Percentiles rank a stretch among this genome's conserved stretches.
These are phyloP conservation scores for Fusarium sp. DNA, from an alignment of 2,329 filamentous ascomycete genomes.

Conservation along the genomic window DNA sequence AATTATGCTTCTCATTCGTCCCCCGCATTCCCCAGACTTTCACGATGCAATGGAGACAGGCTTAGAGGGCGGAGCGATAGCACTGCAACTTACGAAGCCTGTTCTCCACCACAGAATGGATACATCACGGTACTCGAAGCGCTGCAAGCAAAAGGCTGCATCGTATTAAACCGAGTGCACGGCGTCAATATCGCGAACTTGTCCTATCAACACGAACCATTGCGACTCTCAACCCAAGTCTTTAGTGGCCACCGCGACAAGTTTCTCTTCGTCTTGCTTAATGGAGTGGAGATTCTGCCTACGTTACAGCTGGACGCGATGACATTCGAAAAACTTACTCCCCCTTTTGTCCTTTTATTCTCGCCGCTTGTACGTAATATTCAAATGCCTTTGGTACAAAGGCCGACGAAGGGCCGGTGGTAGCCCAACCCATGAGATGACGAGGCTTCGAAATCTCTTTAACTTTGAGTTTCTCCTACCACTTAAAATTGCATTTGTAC, in stretches of 20 bases:
- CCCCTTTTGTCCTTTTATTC: background rate
- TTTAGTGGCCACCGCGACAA: conserved; percentile 7
- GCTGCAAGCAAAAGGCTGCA: conserved; percentile 3
- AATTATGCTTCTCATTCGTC: conserved; percentile 19
- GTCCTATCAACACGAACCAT: conserved; percentile 15
- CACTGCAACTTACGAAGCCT: background rate
- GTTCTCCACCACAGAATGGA: conserved; percentile 30
- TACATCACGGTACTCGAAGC: background rate
- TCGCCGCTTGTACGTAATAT: conserved; percentile 38
- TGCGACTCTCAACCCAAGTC: background rate
- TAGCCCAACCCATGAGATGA: conserved; percentile 3
- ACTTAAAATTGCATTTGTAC: conserved; percentile 14
- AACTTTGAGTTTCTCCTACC: conserved; percentile 17
- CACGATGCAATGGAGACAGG: conserved; percentile 14
- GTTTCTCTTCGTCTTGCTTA: background rate
- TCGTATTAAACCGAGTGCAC: conserved; percentile 15
- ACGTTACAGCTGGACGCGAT: conserved; percentile 19
- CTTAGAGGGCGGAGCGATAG: conserved; percentile 19
- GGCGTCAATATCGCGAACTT: conserved; percentile 4
- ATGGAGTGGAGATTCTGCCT: conserved; percentile 22
- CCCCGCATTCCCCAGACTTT: conserved; percentile 42
- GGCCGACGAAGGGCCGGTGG: conserved; percentile 35
- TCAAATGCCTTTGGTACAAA: conserved; percentile 2
- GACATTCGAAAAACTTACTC: conserved; percentile 24
- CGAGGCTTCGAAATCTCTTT: conserved; percentile 24